These are phyloP conservation scores for Nicotiana tabacum DNA, from an alignment of 257 asterid species.

Conservation along the genomic window DNA sequence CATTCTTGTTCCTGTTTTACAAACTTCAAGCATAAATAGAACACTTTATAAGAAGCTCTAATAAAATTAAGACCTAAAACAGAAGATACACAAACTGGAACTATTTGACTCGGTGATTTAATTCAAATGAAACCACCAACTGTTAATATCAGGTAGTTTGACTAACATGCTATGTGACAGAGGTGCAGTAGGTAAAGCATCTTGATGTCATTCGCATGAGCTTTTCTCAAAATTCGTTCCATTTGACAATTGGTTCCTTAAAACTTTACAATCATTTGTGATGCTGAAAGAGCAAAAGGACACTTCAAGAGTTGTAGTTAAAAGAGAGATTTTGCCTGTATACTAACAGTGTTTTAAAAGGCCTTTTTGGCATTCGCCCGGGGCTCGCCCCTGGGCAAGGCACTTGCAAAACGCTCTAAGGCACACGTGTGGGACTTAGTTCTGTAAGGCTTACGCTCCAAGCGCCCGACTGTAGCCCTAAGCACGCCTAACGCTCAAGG, in stretches of 20 bases:
- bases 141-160: neutral
- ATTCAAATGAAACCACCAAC: neutral
- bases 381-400: neutral
- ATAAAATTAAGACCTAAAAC: neutral
- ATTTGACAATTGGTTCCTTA: neutral
- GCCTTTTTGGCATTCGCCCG: too few relatives aligned
- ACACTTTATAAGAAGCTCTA: neutral
- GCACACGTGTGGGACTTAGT: neutral
- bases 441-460: neutral
- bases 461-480: neutral
- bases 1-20: neutral
- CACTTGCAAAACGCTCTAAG: neutral
- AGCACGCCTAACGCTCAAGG: neutral
- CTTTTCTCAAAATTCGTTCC: neutral
- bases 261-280: neutral
- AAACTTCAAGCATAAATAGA: slow-evolving; percentile 2
- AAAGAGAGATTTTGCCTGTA: neutral
- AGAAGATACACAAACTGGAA: neutral
- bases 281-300: neutral
- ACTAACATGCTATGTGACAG: neutral
- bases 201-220: neutral
- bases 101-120: neutral
- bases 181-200: neutral
- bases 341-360: neutral
- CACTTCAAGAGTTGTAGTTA: slow-evolving; percentile 8